Conservation (phyloP, 345 rosid genomes). For the Anastatica hierochuntica region DNA sequence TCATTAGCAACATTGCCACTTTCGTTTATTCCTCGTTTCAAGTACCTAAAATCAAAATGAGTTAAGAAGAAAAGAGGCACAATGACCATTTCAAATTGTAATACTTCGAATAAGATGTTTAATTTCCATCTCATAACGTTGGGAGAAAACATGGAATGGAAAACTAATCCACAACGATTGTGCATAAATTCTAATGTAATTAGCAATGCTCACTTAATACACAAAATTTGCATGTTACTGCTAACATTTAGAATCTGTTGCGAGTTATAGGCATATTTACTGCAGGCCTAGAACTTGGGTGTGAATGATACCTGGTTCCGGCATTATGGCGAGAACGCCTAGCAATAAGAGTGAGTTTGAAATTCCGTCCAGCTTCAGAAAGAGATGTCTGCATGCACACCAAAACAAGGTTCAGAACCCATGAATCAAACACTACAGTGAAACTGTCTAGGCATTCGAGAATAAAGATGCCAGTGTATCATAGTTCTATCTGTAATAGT, state of each 20-base stretch:
- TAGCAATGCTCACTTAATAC: background rate
- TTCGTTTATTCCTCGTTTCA: conserved; percentile 96
- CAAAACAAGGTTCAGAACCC: conserved; percentile 16
- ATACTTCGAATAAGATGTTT: background rate
- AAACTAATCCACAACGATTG: background rate
- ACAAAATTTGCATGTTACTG: background rate
- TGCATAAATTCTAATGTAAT: background rate
- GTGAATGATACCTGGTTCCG: conserved; percentile 66
- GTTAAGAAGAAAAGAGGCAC: background rate
- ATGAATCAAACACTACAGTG: background rate
- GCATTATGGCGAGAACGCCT: conserved; percentile 98
- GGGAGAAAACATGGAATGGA: background rate
- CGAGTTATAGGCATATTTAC: background rate
- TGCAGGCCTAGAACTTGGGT: background rate
- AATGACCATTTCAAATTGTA: background rate
- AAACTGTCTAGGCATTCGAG: background rate
- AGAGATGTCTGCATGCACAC: conserved; percentile 50
- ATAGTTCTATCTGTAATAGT: background rate
- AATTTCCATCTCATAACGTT: conserved; percentile 1
- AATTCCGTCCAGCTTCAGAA: conserved; percentile 64
- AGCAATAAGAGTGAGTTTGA: conserved; percentile 81
- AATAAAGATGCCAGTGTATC: background rate
- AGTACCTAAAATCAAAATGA: conserved; percentile 45
- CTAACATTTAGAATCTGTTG: background rate
- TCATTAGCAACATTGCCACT: conserved; percentile 95